phyloP scores from a whole-genome alignment of 2,329 filamentous ascomycete species.

The Nigrospora sphaerica region DNA sequence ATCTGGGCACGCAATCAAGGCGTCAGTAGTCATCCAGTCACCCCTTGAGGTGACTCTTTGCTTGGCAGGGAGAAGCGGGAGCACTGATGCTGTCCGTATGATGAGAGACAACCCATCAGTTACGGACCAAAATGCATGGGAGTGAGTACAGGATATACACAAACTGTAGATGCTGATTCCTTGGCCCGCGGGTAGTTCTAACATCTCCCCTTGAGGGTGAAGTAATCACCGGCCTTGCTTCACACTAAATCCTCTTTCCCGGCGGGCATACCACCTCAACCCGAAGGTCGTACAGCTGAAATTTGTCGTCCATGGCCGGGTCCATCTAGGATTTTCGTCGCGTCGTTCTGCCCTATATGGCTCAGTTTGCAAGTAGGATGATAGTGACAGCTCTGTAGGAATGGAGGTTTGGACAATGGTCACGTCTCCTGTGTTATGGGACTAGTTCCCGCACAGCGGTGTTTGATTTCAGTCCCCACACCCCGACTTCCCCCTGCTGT shows the following conservation, averaged over 20 bases:
- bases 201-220: constrained; percentile 38
- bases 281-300: constrained; percentile 31
- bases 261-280: constrained; percentile 35
- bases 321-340: neutral
- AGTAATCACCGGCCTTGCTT: constrained; percentile 39
- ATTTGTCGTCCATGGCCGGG: constrained; percentile 18
- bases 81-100: constrained; percentile 22
- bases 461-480: neutral
- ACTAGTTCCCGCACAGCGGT: neutral
- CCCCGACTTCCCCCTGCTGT: neutral
- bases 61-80: constrained; percentile 37
- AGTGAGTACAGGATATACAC: constrained; percentile 17
- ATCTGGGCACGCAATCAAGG: constrained; percentile 37
- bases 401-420: neutral
- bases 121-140: neutral
- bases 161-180: constrained; percentile 43
- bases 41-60: constrained; percentile 33
- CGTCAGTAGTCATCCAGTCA: constrained; percentile 43
- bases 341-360: too few relatives aligned
- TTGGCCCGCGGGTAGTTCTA: constrained; percentile 34
- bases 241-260: constrained; percentile 32
- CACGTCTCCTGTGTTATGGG: neutral
- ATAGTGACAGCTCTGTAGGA: neutral
- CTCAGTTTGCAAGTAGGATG: too few relatives aligned
- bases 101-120: neutral